phyloP scores from a whole-genome alignment of 371 early-diverging fungal species.

The Coemansia sp. region DNA sequence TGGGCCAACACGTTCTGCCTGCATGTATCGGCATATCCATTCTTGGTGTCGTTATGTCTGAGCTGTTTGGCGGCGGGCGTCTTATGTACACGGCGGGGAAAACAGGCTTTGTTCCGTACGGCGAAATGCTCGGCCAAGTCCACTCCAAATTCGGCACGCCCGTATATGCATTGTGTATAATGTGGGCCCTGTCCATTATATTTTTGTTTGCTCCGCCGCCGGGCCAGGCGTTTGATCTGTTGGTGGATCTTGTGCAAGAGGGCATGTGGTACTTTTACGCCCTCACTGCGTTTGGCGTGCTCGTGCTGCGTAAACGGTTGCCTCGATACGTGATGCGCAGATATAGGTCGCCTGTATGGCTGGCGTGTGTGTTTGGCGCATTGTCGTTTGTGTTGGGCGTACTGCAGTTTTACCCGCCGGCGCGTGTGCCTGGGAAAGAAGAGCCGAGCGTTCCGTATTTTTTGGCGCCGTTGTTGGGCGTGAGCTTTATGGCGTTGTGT shows the following conservation, averaged over 20 bases:
- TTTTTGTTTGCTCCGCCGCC: conserved; percentile 50
- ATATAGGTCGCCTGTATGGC: conserved; percentile 28
- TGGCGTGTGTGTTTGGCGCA: conserved; percentile 36
- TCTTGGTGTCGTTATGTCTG: conserved; percentile 48
- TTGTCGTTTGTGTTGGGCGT: conserved; percentile 32
- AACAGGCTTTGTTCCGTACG: conserved; percentile 49
- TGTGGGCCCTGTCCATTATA: conserved; percentile 43
- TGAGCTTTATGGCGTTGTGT: conserved; percentile 45
- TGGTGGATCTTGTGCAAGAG: conserved; percentile 46
- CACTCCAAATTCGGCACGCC: conserved; percentile 50
- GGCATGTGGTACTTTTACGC: conserved; percentile 51
- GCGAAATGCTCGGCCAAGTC: conserved; percentile 36
- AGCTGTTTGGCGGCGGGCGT: conserved; percentile 46
- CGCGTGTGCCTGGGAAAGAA: conserved; percentile 29
- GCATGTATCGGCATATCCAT: conserved; percentile 46
- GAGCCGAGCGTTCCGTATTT: conserved; percentile 46
- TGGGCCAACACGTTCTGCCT: conserved; percentile 47
- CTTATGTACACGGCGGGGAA: conserved; percentile 46
- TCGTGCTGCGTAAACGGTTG: conserved; percentile 29
- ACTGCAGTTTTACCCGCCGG: conserved; percentile 49
- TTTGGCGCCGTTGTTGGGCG: conserved; percentile 50
- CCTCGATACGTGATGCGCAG: conserved; percentile 35
- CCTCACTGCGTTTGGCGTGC: conserved; percentile 39
- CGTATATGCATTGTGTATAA: conserved; percentile 37
- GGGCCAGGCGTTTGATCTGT: conserved; percentile 43